Evolutionary conservation across 306 rosid genomes (phyloP), one percentile per base, ranked within the genome.

Genomic region (Carpinus fangiana): DNA sequence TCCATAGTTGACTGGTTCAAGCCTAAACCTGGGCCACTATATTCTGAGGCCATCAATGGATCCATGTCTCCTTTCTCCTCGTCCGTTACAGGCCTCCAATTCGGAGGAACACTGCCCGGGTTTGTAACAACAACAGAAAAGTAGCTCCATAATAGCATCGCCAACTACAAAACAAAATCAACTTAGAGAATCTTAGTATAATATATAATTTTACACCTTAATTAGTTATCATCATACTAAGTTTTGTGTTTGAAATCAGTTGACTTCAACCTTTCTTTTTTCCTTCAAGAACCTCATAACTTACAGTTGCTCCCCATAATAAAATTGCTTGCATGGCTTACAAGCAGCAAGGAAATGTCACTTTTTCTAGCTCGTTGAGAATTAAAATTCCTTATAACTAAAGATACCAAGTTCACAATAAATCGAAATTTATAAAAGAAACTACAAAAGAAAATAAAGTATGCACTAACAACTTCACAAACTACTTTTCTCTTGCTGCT

Each of bases 61-160:
- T 78, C 87, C 54, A 23, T 64, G 50, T 85, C 89, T 23, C 90
- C 83, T 36, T 73, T 87, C 85, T 87, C 94, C 81, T 88, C 91
- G 21, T 88, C 93, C 14, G 74, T 56, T 13, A 16, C 75, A 21
- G 97, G 97, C 73, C 65, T 88, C 94, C 97, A 92, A 82, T 87
- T 84, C 0, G 53, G 88, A 13, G 97, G 94, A 80, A 90, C 89
- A 38, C 79, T 64, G 34, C 97, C 94, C 4, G 97, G 91, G 70
- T 90, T 90, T 54, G 91, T 88, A n/a, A 90, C 48, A 56, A 88
- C 91, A 71, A 87, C 90, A 62, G 86, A 50, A 70, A 88, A 92
- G 87, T 92, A 92, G 93, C 94, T 84, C 93, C 97, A 92, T 77
- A 92, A 62, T 67, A 92, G 80, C 97, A 92, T 92, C 89, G 51